These are phyloP conservation scores for Paramyrothecium sp. DNA, from an alignment of 2,329 filamentous ascomycete genomes.

Conservation along the genomic window DNA sequence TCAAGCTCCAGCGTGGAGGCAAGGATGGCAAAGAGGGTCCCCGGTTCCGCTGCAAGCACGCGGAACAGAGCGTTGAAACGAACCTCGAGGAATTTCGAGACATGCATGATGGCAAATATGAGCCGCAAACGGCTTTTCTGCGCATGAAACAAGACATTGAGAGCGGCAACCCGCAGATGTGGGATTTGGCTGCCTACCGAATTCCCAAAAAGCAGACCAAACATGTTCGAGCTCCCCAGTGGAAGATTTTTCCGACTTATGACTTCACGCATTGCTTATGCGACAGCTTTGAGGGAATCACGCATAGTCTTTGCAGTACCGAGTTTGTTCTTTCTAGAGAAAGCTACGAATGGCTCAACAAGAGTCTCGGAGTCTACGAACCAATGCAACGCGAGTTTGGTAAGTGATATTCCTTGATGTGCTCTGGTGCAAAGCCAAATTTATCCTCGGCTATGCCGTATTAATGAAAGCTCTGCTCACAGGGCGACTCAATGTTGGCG, in stretches of 20 bases:
- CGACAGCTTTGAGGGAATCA: constrained; percentile 92
- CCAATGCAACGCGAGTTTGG: constrained; percentile 88
- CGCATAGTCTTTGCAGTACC: constrained; percentile 88
- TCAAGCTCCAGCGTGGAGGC: constrained; percentile 84
- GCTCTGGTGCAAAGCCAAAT: neutral
- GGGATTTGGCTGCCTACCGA: constrained; percentile 90
- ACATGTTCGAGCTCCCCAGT: constrained; percentile 81
- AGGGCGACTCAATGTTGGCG: constrained; percentile 63
- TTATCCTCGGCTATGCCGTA: too few relatives aligned
- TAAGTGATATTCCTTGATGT: neutral
- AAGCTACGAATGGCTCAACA: constrained; percentile 89
- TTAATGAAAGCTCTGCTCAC: too few relatives aligned
- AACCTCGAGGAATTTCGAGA: constrained; percentile 81
- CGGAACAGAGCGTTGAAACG: constrained; percentile 69
- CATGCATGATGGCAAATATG: constrained; percentile 91
- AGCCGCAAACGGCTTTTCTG: constrained; percentile 77
- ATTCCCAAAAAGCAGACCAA: constrained; percentile 67
- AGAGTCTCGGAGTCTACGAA: constrained; percentile 77
- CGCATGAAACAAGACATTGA: constrained; percentile 91
- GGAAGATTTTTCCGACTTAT: constrained; percentile 94
- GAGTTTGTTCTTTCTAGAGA: constrained; percentile 84
- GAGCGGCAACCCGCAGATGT: constrained; percentile 89
- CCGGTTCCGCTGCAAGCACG: constrained; percentile 78
- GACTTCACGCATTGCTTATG: constrained; percentile 90
- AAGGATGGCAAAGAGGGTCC: constrained; percentile 62